A percentile compares a stretch with the other conserved stretches of the same genome.
phyloP scores from a whole-genome alignment of 2,329 filamentous ascomycete species.

The Drechslerella dactyloides region DNA sequence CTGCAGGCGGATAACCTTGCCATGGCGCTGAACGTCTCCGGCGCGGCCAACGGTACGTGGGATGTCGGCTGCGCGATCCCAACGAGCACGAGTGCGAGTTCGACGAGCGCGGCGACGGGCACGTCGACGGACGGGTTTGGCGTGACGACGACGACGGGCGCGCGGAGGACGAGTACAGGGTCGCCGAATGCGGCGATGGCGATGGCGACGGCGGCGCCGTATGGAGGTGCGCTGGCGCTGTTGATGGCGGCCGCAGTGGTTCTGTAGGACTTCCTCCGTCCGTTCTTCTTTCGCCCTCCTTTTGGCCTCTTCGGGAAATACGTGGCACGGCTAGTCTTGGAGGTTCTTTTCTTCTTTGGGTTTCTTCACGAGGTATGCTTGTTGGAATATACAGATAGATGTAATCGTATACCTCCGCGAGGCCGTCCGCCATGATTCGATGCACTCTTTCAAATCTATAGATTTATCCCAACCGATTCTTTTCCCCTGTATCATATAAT shows the following conservation, averaged over 20 bases:
- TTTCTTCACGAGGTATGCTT: no score
- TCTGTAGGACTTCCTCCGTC: slow-evolving; percentile 1
- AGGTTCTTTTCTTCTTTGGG: no score
- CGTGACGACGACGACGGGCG: background rate
- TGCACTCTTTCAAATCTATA: no score
- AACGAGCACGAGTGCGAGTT: slow-evolving; percentile 6
- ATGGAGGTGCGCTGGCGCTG: slow-evolving; percentile 32
- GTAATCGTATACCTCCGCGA: no score
- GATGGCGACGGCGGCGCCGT: slow-evolving; percentile 26
- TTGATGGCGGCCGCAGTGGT: slow-evolving; percentile 18
- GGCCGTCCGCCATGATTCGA: no score
- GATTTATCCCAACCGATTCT: background rate
- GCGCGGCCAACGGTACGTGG: slow-evolving; percentile 35
- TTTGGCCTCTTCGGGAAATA: background rate
- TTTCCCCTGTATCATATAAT: background rate
- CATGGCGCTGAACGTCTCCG: slow-evolving; percentile 30
- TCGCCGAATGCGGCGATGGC: slow-evolving; percentile 24
- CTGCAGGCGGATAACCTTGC: slow-evolving; percentile 37
- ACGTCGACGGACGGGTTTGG: background rate
- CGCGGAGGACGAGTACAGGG: slow-evolving; percentile 23
- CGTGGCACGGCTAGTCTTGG: no score
- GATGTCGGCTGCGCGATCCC: slow-evolving; percentile 43
- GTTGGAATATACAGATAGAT: no score
- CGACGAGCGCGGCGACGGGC: slow-evolving; percentile 2
- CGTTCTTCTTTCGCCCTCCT: slow-evolving; percentile 1